Evolutionary conservation across 192 early-diverging fungal species (phyloP), one percentile per base, ranked within the genome.

Genomic region (Podila epigama): DNA sequence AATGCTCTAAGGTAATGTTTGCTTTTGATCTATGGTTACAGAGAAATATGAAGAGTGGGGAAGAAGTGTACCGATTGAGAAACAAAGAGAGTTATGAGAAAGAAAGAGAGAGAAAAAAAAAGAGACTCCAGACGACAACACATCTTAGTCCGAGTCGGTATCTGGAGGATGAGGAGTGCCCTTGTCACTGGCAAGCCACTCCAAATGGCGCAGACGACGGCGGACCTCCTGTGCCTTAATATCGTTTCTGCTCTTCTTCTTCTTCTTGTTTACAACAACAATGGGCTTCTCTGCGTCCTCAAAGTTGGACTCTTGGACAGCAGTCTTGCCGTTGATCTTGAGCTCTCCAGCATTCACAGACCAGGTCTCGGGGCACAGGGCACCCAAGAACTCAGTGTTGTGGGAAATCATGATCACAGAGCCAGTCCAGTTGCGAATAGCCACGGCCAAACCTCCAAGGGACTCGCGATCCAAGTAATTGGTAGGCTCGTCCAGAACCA

Each of bases 331-430:
- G 41, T 81, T 64, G 48, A 75, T 80, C 28, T 58, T 75, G 36
- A 87, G 53, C 12, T 61, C 25, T 58, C 92, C 92, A 42, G 84
- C 85, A 32, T 90, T 87, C 58, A 93, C 83, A 36, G 83, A 68
- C 92, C 92, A 93, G 42, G 83, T 81, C 82, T 93, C 92, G 54
- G 87, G 86, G 80, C 89, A 92, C 54, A 92, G 83, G 32, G 89
- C 87, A 12, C 77, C 69, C 52, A 90, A 89, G 80, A 94, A 94
- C 80, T 94, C 92, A 57, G 75, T 78, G 77, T 89, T 89, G 88
- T 94, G 92, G 69, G 92, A 92, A 83, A 94, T 92, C 84, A 94
- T 90, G 28, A 94, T 85, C 52, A 94, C 90, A 69, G 89, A 88
- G 58, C 92, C 91, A 34, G 87, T 89, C 82, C 85, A 93, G 39